Evolutionary conservation across 2,329 filamentous ascomycete genomes (phyloP).

Genomic region (Alternaria hordeiaustralica): DNA sequence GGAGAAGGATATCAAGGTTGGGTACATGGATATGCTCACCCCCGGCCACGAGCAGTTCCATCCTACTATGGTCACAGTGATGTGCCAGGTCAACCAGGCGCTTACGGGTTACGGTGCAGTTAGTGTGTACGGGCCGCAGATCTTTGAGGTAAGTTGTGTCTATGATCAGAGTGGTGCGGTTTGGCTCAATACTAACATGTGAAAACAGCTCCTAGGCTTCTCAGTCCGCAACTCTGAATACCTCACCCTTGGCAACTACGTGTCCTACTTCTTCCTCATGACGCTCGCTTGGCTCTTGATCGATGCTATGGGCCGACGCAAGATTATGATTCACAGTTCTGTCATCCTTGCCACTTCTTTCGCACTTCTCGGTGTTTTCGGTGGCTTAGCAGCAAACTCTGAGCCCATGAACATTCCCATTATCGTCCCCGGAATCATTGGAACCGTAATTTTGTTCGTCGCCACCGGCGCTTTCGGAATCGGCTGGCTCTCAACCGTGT

Average conservation of each 20-base stretch:
- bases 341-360: conserved; percentile 58
- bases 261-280: conserved; percentile 67
- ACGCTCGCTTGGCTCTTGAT: conserved; percentile 67
- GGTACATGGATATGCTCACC: conserved; percentile 65
- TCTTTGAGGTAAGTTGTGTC: conserved; percentile 56
- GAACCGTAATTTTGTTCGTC: conserved; percentile 61
- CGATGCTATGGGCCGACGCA: conserved; percentile 61
- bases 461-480: conserved; percentile 68
- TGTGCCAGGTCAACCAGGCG: conserved; percentile 69
- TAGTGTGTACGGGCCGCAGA: conserved; percentile 68
- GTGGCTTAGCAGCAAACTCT: conserved; percentile 55
- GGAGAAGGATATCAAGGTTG: conserved; percentile 56
- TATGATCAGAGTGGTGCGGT: background rate
- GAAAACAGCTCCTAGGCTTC: conserved; percentile 64
- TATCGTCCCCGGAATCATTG: conserved; percentile 57
- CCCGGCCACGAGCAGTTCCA: conserved; percentile 64
- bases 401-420: conserved; percentile 46
- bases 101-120: conserved; percentile 66
- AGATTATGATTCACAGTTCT: conserved; percentile 62
- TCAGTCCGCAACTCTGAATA: conserved; percentile 59
- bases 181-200: conserved; percentile 56
- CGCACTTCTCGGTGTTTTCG: conserved; percentile 59
- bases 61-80: conserved; percentile 65
- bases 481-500: conserved; percentile 65
- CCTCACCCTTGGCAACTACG: conserved; percentile 66